Evolutionary conservation across 1,284 basidiomycete species (phyloP).

Genomic region (Boletus sp.): DNA sequence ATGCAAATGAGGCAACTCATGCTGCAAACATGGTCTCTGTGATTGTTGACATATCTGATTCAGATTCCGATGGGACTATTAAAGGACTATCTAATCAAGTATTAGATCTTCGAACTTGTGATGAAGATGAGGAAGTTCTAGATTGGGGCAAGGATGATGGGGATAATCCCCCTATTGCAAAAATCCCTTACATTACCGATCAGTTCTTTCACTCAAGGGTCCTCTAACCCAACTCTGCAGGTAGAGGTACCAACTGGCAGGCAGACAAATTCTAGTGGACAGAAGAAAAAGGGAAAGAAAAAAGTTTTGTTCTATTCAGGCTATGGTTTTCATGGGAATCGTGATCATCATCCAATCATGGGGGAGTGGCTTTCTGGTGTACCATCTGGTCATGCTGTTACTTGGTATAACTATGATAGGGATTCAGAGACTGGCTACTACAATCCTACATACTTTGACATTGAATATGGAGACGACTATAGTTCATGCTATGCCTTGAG

Average conservation of each 20-base stretch:
- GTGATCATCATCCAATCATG: neutral
- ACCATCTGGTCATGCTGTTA: neutral
- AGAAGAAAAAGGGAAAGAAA: neutral
- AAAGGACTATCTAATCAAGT: too few species aligned
- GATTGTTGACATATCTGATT: too few species aligned
- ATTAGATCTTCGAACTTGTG: too few species aligned
- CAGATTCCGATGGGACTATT: too few species aligned
- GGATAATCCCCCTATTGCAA: too few species aligned
- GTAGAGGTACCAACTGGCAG: neutral
- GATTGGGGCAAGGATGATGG: too few species aligned
- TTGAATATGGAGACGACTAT: neutral
- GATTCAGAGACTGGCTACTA: neutral
- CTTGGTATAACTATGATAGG: neutral
- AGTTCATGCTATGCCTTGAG: neutral
- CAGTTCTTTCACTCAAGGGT: neutral
- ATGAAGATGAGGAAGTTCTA: too few species aligned
- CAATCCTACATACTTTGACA: neutral
- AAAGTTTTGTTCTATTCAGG: neutral
- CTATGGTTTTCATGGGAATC: neutral
- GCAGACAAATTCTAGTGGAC: too few species aligned
- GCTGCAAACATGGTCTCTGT: too few species aligned
- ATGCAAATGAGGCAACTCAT: too few species aligned
- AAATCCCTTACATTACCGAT: neutral
- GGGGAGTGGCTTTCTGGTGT: neutral
- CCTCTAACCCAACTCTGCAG: neutral